Evolutionary conservation across 2,329 filamentous ascomycete genomes (phyloP).

Genomic region (Phyllosticta citriasiana): DNA sequence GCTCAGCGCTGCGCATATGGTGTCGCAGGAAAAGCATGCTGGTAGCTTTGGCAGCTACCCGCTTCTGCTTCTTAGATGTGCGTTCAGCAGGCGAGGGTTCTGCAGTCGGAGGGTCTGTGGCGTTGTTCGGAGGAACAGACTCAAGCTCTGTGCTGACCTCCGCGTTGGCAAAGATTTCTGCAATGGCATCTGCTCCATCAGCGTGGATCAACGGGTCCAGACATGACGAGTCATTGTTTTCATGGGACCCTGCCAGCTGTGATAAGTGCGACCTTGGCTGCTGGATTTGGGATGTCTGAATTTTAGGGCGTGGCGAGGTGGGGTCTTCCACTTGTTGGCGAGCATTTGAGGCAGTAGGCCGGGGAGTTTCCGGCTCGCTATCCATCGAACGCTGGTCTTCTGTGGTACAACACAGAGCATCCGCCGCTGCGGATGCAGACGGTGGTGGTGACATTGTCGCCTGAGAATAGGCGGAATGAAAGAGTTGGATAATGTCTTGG

Average conservation of each 20-base stretch:
- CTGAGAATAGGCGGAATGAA: not conserved
- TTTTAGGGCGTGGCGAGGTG: not conserved
- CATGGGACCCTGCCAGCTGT: not conserved
- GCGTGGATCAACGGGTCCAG: not conserved
- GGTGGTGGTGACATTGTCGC: not conserved
- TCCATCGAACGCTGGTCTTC: not conserved
- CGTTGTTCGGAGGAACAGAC: not conserved
- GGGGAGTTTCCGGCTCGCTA: not conserved
- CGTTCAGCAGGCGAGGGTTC: not conserved
- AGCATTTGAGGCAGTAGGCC: not conserved
- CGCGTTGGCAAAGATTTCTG: not conserved
- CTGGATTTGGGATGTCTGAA: not conserved
- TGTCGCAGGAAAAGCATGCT: not conserved
- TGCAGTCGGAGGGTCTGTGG: not conserved
- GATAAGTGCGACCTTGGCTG: not conserved
- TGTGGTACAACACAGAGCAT: not conserved
- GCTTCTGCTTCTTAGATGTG: not conserved
- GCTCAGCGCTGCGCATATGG: slow-evolving; percentile 3
- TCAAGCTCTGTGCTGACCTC: not conserved
- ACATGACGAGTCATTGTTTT: not conserved
- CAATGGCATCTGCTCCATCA: not conserved
- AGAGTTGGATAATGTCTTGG: not conserved
- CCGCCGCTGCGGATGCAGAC: not conserved
- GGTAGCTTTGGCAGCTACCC: not conserved
- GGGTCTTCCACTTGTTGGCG: not conserved